Base-by-base conservation (phyloP, 164 flowering plant genomes). In the Cinnamomum chago region DNA sequence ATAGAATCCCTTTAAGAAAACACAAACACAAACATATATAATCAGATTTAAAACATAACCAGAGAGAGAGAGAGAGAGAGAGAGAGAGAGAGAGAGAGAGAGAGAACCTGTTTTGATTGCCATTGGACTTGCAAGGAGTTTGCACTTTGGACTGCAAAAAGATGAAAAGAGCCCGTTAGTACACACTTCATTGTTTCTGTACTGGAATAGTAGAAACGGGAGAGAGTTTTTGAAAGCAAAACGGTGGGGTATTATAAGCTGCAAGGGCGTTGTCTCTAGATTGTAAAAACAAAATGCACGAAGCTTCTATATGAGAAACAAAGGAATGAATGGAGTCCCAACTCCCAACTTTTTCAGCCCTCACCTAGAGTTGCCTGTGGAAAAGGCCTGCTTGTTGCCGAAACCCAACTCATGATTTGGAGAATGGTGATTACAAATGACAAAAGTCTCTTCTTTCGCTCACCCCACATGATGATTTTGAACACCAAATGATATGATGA, bases 51-150 rank as follows among this genome's bases (percentile, higher is more conserved):
- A 5, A 52, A 24, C 15, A 55, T 15, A 58, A 18, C 24, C 3
- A 23, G 22, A 20, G 10, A 15, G 18, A 71, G 35, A 13, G 58
- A 70, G 20, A 25, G 14, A 12, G 22, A 25, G 47, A 35, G 47
- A 12, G 22, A 25, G 47, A 35, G 47, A 35, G 47, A 7, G 47
- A 35, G 47, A 35, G 47, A 35, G 10, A 35, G 47, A 35, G 47
- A 35, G 47, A 40, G 47, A 5, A 79, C 85, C 87, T 81, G 82
- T 75, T 75, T 75, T 70, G 83, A 47, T 72, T 58, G 51, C 40
- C 73, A 62, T 35, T 52, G 67, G 27, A 74, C 27, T 58, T 68
- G 71, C 6, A 71, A 65, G 67, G 75, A 71, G 28, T 47, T 23
- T 40, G 73, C 71, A 55, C 68, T 52, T 68, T 73, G 74, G 78